Evolutionary conservation across 2,329 filamentous ascomycete genomes (phyloP), one percentile per base, ranked within the genome.

Genomic region (Chaetomiaceae sp.): DNA sequence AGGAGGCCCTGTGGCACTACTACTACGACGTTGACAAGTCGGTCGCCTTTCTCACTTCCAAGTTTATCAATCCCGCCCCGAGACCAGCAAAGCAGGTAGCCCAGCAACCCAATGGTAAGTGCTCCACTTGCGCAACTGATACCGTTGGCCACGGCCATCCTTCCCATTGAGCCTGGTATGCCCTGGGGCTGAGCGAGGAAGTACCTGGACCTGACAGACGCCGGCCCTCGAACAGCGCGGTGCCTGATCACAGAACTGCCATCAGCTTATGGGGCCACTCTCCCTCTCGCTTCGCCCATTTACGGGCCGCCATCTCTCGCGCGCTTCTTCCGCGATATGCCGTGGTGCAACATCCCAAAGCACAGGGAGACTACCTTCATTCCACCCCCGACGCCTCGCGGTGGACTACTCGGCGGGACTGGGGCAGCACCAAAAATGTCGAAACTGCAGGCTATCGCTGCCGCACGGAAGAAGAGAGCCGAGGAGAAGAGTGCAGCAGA

Each of bases 1-100:
- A 95, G 67, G 92, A 97, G 56, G 81, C 91, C 0, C 71, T 99
- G 14, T 97, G 90, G 90, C 84, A 99, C 70, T 96, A 96, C 70
- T 97, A 92, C 69, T 97, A 91, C 67, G 91, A 99, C 64, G 77
- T 96, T 27, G 86, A 84, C 53, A 96, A 96, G 70, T 84, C 89
- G 1, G 86, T 95, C 33, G 77, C 80, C 52, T 96, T 95, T 65
- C 71, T 99, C 53, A 80, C 84, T 58, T 87, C 84, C 77, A 84
- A 76, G 29, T 80, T 74, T 59, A 72, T 81, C 60, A 58, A 69
- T 72, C 7, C 72, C 72, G 40, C 65, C 64, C 52, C 53, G 21
- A 77, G 77, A 62, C 62, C 70, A 9, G 54, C 64, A 7, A 58
- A 58, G 6, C 43, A 52, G n/a, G 34, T 44, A 11, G 27, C 43